Evolutionary conservation across 805 yeast genomes (phyloP).

Genomic region (Lachancea sp.): DNA sequence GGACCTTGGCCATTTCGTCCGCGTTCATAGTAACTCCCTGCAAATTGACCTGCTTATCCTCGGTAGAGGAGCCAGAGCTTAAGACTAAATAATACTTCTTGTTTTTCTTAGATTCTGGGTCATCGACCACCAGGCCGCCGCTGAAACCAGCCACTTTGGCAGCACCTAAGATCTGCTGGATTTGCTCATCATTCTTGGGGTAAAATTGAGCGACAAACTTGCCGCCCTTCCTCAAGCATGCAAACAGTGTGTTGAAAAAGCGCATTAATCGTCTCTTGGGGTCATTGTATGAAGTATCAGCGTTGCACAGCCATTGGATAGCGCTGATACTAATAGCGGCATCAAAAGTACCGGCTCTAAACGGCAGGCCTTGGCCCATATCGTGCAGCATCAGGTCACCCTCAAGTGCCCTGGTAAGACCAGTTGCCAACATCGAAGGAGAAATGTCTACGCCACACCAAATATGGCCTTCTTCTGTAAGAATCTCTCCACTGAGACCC

Average conservation of each 20-base stretch:
- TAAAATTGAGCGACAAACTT: conserved; percentile 96
- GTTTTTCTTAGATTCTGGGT: conserved; percentile 86
- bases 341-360: conserved; percentile 93
- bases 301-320: conserved; percentile 97
- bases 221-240: conserved; percentile 85
- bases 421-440: conserved; percentile 93
- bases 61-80: conserved; percentile 61
- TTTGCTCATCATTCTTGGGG: conserved; percentile 84
- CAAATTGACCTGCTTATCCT: conserved; percentile 70
- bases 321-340: conserved; percentile 94
- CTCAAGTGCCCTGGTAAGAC: conserved; percentile 83
- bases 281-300: conserved; percentile 74
- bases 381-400: conserved; percentile 91
- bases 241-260: conserved; percentile 84
- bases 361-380: conserved; percentile 91
- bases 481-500: conserved; percentile 89
- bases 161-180: conserved; percentile 65
- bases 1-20: conserved; percentile 40
- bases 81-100: conserved; percentile 86
- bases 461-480: conserved; percentile 85
- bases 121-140: conserved; percentile 91
- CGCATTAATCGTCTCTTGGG: conserved; percentile 75
- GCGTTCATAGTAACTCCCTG: conserved; percentile 78
- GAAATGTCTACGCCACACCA: conserved; percentile 98
- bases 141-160: conserved; percentile 94